Base-by-base conservation (phyloP, 805 yeast genomes). In the Lachancea fermentati region DNA sequence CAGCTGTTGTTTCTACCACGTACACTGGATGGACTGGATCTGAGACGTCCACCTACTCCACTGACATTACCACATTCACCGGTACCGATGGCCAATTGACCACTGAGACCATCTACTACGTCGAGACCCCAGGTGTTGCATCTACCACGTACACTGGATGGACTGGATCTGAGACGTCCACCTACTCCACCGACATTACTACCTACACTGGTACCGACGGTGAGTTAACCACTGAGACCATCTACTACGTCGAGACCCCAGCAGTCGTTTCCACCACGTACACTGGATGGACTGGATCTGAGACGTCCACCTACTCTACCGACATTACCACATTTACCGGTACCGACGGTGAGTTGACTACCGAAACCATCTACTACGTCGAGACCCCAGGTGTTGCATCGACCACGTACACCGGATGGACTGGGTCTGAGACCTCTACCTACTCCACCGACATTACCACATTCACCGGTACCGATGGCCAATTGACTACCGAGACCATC, bases 21-120 rank as follows among this genome's bases (percentile, higher is more conserved):
- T 35, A 39, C 6, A 41, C 44, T 18, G 37, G 45, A 15, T 47
- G 53, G 47, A 43, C 44, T 9, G 49, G 53, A 17, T 34, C 45
- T 8, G 15, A 24, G 16, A 45, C 53, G 1, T 32, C 43, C n/a
- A 45, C 50, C 18, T 42, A 34, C 36, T 30, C 49, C 7, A 49
- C 52, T 7, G 37, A 24, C 12, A 29, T 35, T 19, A 18, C 44
- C 8, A 42, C 46, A 2, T 22, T 17, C 24, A 43, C 41, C 11
- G 47, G 48, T 4, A 12, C 39, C 6, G 41, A 45, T 19, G 51
- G 49, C 12, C 19, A 36, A 5, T 32, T 36, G 16, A 47, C 48
- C 11, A 25, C 36, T 18, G 39, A 39, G 14, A 45, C 50, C 11
- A 18, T 47, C n/a, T 39, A 35, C 37, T 33, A 38, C 35, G 47